These are phyloP conservation scores for Amylocystis lapponica DNA, from an alignment of 768 basidiomycete genomes.

Conservation along the genomic window DNA sequence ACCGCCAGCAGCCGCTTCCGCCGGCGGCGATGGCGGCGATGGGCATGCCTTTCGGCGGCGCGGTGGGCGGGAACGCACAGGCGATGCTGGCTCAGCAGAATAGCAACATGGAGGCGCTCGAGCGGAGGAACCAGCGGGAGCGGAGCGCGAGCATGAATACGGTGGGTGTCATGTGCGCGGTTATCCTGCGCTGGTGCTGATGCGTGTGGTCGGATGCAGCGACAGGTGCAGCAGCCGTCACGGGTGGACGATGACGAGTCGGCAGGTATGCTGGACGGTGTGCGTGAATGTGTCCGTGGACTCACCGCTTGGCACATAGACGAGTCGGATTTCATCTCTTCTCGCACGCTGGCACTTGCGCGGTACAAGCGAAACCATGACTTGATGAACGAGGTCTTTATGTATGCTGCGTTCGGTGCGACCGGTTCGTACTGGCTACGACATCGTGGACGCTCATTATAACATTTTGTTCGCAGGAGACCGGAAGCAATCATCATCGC, in stretches of 20 bases:
- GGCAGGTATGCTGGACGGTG: conserved; percentile 37
- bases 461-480: conserved; percentile 30
- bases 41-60: conserved; percentile 14
- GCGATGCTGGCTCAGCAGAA: conserved; percentile 73
- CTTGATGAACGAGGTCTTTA: conserved; percentile 79
- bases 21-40: conserved; percentile 6
- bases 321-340: conserved; percentile 56
- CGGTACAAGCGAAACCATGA: conserved; percentile 80
- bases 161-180: conserved; percentile 25
- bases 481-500: conserved; percentile 32
- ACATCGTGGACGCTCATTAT: not conserved
- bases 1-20: conserved; percentile 6
- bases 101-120: conserved; percentile 63
- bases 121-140: conserved; percentile 44
- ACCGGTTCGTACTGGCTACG: not conserved
- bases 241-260: conserved; percentile 57
- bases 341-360: conserved; percentile 62
- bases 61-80: conserved; percentile 34
- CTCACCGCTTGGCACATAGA: conserved; percentile 8
- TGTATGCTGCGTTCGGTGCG: conserved; percentile 60
- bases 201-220: conserved; percentile 11
- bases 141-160: conserved; percentile 36
- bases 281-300: not conserved
- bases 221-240: conserved; percentile 26
- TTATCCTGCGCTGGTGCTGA: not conserved